Evolutionary conservation across 148 eudicot species (phyloP).

Genomic region (Cornus controversa): DNA sequence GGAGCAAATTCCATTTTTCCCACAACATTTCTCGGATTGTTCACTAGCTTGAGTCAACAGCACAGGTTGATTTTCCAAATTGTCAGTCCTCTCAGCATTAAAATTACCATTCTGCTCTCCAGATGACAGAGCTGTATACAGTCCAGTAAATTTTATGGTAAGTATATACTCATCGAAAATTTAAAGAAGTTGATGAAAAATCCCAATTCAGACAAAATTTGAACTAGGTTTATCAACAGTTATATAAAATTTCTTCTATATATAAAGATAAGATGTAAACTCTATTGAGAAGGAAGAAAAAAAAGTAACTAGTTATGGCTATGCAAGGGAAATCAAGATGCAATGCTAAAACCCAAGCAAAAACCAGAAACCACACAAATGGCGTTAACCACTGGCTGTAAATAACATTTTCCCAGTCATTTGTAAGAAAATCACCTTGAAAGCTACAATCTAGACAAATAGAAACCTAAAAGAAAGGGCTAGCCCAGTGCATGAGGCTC

Average conservation of each 20-base stretch:
- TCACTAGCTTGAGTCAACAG: slow-evolving; percentile 32
- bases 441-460: too few species aligned
- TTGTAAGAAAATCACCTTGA: too few species aligned
- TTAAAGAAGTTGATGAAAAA: not conserved
- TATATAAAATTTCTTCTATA: not conserved
- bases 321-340: too few species aligned
- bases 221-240: not conserved
- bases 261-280: not conserved
- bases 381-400: too few species aligned
- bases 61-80: slow-evolving; percentile 25
- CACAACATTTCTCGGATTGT: slow-evolving; percentile 59
- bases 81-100: slow-evolving; percentile 26
- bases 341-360: too few species aligned
- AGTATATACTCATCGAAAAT: slow-evolving; percentile 1
- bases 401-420: too few species aligned
- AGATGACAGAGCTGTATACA: slow-evolving; percentile 34
- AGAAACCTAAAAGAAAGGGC: too few species aligned
- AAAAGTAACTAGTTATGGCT: not conserved
- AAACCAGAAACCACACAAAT: too few species aligned
- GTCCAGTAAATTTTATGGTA: not conserved
- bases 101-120: slow-evolving; percentile 25
- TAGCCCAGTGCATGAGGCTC: too few species aligned
- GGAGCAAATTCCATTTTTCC: slow-evolving; percentile 73
- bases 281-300: not conserved
- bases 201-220: not conserved